Conservation (phyloP, 768 basidiomycete species). For the Psilocybe cyanescens region DNA sequence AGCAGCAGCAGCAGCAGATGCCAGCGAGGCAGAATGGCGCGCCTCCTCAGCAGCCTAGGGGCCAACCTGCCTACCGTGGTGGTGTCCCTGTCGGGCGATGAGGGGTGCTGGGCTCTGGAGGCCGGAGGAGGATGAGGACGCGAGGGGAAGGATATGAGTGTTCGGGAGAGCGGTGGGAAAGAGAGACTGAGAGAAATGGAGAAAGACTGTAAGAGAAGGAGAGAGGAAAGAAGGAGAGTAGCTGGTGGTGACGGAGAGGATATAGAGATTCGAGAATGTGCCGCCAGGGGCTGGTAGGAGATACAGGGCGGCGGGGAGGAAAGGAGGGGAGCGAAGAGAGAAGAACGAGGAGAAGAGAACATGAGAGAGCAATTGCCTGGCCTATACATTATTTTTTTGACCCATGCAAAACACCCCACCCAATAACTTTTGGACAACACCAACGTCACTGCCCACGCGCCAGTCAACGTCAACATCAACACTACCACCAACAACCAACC, state of each 20-base stretch:
- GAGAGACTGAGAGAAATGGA: not conserved
- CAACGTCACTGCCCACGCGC: not conserved
- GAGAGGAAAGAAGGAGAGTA: constrained; percentile 6
- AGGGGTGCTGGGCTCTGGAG: constrained; percentile 10
- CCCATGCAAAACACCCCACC: not conserved
- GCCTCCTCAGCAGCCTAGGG: constrained; percentile 26
- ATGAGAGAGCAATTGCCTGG: not conserved
- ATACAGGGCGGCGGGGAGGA: constrained; percentile 27
- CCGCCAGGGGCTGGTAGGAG: constrained; percentile 27
- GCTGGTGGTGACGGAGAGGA: not conserved
- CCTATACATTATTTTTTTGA: not conserved
- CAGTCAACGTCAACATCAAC: not conserved
- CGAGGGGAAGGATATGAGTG: not conserved
- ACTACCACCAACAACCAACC: not conserved
- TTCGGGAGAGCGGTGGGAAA: not conserved
- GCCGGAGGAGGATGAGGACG: not conserved
- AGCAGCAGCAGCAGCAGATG: constrained; percentile 10
- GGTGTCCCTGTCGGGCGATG: constrained; percentile 40
- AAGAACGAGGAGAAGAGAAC: not conserved
- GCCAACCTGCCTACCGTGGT: constrained; percentile 39
- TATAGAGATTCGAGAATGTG: not conserved
- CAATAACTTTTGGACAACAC: not conserved
- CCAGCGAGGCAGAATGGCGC: constrained; percentile 22
- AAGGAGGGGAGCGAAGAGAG: not conserved
- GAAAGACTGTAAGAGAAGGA: not conserved